Evolutionary conservation across 2,329 filamentous ascomycete species (phyloP), one percentile per base, ranked within the genome.

Genomic region (Diaporthe vaccinii): DNA sequence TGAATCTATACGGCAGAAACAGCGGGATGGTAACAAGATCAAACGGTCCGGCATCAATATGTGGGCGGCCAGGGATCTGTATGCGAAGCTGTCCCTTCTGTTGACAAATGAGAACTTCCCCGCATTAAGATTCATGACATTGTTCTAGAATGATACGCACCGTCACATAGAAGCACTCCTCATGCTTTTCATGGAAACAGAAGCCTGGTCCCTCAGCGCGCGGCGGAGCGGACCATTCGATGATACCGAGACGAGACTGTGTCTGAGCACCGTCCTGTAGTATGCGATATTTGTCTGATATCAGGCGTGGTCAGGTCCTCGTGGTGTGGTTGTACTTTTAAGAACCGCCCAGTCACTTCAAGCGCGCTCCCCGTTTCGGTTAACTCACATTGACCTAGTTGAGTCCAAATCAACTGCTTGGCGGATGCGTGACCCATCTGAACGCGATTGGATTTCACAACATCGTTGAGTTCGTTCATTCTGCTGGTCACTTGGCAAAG

Each of bases 181-280:
- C 62, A 28, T 67, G 44, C 62, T 67, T n/a, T 17, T 51, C 28
- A 9, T 67, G 44, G 17, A 49, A 67, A 67, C 62, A 51, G 31
- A 51, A 67, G 20, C 22, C 44, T n/a, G 62, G 44, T 20, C 61
- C 62, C n/a, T 67, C 28, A 22, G 36, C 20, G 44, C 28, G 62
- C 44, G 62, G 10, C n/a, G 62, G 44, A n/a, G 31, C 44, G 17
- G 61, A 31, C 61, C 61, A 67, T 34, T 49, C 41, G 20, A 67
- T 49, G 7, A 67, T n/a, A 17, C 44, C 62, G 9, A 67, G 44
- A 36, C 62, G 44, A 15, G 44, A 67, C 2, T 51, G 28, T 51
- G 62, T 67, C 44, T 51, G 62, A 25, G 44, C 28, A 12, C 62
- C 44, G 36, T 67, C 62, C 20, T n/a, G 46, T n/a, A 67, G 12